phyloP scores from a whole-genome alignment of 2,329 filamentous ascomycete genomes.

The Triangularia verruculosa region DNA sequence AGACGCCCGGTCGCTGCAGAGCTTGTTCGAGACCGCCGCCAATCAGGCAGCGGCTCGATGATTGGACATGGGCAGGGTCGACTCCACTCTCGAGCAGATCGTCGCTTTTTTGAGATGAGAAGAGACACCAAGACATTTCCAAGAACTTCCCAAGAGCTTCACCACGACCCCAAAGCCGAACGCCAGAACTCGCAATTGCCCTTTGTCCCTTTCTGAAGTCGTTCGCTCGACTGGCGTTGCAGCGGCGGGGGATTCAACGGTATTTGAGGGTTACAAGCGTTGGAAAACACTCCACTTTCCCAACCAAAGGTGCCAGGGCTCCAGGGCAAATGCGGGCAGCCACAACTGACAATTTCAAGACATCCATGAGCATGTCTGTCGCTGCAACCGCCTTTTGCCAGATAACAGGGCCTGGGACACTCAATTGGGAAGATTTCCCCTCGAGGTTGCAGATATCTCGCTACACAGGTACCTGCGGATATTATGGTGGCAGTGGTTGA shows the following conservation, averaged over 20 bases:
- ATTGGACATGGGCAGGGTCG: constrained; percentile 17
- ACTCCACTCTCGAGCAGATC: constrained; percentile 12
- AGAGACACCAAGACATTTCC: constrained; percentile 1
- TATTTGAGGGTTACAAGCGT: constrained; percentile 7
- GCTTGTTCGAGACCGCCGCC: constrained; percentile 18
- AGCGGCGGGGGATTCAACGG: background rate
- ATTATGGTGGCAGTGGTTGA: background rate
- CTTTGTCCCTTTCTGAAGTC: constrained; percentile 3
- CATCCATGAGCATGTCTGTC: background rate
- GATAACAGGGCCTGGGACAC: constrained; percentile 2
- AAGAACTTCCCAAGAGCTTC: constrained; percentile 3
- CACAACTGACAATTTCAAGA: constrained; percentile 10
- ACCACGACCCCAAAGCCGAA: background rate
- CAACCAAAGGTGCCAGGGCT: constrained; percentile 2
- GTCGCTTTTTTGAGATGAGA: constrained; percentile 2
- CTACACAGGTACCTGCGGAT: background rate
- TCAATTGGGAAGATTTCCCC: constrained; percentile 13
- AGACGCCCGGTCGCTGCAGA: constrained; percentile 11
- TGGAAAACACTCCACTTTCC: constrained; percentile 10
- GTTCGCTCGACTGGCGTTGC: constrained; percentile 6
- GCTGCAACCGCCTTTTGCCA: background rate
- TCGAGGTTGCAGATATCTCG: constrained; percentile 6
- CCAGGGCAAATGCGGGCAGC: constrained; percentile 6
- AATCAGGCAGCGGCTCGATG: constrained; percentile 15
- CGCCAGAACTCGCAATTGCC: constrained; percentile 11